Percentiles rank a stretch among this genome's conserved stretches.
Evolutionary conservation across 148 eudicot species (phyloP).

Genomic region (Diospyros kaki): DNA sequence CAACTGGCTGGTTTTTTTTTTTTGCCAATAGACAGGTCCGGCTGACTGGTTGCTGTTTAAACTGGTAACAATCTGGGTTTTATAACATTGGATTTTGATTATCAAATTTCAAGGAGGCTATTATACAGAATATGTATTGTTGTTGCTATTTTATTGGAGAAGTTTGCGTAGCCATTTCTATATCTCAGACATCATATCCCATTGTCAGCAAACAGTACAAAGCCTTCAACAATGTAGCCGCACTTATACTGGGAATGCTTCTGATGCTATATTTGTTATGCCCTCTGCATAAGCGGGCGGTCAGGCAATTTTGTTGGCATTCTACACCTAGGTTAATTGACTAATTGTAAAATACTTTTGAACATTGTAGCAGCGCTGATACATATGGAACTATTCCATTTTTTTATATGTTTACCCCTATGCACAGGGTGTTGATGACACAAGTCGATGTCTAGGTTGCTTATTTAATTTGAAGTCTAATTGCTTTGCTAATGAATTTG

Average conservation of each 20-base stretch:
- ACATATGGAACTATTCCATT: too few species aligned
- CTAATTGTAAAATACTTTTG: too few species aligned
- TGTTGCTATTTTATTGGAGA: constrained; percentile 1
- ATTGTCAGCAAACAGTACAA: not conserved
- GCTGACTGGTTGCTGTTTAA: too few species aligned
- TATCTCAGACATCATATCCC: not conserved
- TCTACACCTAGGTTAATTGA: too few species aligned
- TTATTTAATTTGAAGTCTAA: not conserved
- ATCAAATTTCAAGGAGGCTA: not conserved
- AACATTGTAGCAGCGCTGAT: too few species aligned
- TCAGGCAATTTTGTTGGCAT: too few species aligned
- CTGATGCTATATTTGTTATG: not conserved
- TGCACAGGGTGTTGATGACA: not conserved
- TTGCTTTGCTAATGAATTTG: not conserved
- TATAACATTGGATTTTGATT: not conserved
- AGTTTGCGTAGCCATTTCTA: not conserved
- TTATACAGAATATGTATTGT: not conserved
- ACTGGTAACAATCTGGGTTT: too few species aligned
- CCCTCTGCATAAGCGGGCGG: not conserved
- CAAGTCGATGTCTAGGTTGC: not conserved
- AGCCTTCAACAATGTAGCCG: not conserved
- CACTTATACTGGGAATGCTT: not conserved
- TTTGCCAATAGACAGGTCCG: too few species aligned
- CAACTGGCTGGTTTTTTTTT: too few species aligned
- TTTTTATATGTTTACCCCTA: too few species aligned